These are phyloP conservation scores for Inga oerstediana DNA, from an alignment of 306 rosid species.

Conservation along the genomic window DNA sequence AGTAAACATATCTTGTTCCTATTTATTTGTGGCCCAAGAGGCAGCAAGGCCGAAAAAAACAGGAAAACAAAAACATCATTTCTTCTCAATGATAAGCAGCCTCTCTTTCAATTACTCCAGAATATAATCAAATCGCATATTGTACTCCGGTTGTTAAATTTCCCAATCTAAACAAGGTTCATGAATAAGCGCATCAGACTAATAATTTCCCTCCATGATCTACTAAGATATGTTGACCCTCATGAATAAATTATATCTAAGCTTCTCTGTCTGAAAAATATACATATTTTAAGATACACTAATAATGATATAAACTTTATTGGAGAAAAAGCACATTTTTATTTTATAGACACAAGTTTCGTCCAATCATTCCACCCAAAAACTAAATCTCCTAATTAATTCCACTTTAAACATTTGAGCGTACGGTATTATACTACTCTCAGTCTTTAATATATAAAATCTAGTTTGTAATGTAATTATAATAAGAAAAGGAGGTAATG, in stretches of 20 bases:
- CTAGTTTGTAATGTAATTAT: too few species aligned
- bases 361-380: not conserved
- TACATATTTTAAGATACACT: conserved; percentile 1
- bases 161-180: conserved; percentile 40
- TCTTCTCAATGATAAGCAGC: conserved; percentile 16
- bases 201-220: conserved; percentile 32
- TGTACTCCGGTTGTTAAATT: conserved; percentile 6
- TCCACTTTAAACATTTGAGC: not conserved
- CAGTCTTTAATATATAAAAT: too few species aligned
- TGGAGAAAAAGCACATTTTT: not conserved
- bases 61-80: not conserved
- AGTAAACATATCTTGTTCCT: conserved; percentile 8
- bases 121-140: conserved; percentile 41
- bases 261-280: not conserved
- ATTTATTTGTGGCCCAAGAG: not conserved
- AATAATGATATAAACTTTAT: not conserved
- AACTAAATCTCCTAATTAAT: not conserved
- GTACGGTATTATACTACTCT: not conserved
- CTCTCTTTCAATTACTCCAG: not conserved
- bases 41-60: not conserved
- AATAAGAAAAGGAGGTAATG: too few species aligned
- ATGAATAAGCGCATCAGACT: conserved; percentile 38
- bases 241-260: conserved; percentile 3
- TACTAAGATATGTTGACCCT: not conserved
- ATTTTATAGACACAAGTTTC: not conserved